A percentile compares a stretch with the other conserved stretches of the same genome.
Evolutionary conservation across 2,329 filamentous ascomycete genomes (phyloP).

Genomic region (Aspergillus oerlinghausenensis): DNA sequence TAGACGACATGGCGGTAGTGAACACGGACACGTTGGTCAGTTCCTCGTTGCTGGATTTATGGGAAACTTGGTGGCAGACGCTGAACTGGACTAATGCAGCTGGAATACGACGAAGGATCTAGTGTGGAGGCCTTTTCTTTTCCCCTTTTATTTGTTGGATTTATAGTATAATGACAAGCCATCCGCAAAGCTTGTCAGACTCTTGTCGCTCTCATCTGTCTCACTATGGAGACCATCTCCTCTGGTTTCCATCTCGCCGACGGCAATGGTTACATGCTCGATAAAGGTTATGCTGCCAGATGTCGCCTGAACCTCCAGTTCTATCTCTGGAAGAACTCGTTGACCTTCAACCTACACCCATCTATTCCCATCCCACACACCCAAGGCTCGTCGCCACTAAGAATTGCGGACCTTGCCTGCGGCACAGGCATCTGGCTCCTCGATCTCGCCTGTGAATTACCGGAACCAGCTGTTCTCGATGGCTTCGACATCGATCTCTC

Average conservation of each 20-base stretch:
- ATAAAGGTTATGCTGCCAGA: neutral
- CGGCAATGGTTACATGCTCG: neutral
- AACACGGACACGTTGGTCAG: no score
- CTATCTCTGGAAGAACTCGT: slow-evolving; percentile 20
- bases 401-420: slow-evolving; percentile 22
- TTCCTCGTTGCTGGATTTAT: no score
- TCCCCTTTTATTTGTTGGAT: no score
- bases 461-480: slow-evolving; percentile 13
- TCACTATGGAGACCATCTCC: neutral
- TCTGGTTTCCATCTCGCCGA: neutral
- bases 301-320: slow-evolving; percentile 17
- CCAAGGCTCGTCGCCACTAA: neutral
- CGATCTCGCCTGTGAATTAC: slow-evolving; percentile 18
- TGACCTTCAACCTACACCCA: slow-evolving; percentile 18
- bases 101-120: neutral
- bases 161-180: no score
- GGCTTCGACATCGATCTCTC: slow-evolving; percentile 23
- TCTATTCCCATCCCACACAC: slow-evolving; percentile 7
- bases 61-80: no score
- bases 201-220: neutral
- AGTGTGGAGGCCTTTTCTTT: neutral
- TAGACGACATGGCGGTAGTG: neutral
- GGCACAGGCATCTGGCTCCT: slow-evolving; percentile 26
- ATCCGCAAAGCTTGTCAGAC: neutral
- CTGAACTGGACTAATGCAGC: no score